phyloP scores from a whole-genome alignment of 164 flowering plant species.

The Taxillus chinensis region DNA sequence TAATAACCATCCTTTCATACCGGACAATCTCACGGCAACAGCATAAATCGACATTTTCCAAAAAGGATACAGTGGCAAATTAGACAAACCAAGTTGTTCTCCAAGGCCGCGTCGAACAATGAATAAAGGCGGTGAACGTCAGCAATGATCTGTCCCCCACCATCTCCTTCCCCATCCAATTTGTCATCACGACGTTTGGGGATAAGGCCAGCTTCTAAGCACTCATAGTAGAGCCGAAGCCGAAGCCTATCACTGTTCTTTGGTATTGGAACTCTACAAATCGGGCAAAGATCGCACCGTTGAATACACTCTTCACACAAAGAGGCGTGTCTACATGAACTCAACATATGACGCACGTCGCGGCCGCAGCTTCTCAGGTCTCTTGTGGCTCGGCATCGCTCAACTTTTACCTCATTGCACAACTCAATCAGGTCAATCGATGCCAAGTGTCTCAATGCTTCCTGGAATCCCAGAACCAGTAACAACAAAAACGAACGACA shows the following conservation, averaged over 20 bases:
- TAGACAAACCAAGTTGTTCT: slow-evolving; percentile 78
- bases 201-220: slow-evolving; percentile 82
- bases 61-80: slow-evolving; percentile 96
- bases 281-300: slow-evolving; percentile 83
- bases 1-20: too few species aligned
- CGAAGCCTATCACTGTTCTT: slow-evolving; percentile 34
- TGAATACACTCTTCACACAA: slow-evolving; percentile 87
- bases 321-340: slow-evolving; percentile 85
- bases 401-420: slow-evolving; percentile 87
- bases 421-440: slow-evolving; percentile 75
- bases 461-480: slow-evolving; percentile 31
- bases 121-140: slow-evolving; percentile 81
- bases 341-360: slow-evolving; percentile 51
- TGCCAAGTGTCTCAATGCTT: slow-evolving; percentile 70
- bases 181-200: slow-evolving; percentile 54
- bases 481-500: neutral
- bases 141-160: slow-evolving; percentile 34
- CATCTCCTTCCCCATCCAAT: slow-evolving; percentile 51
- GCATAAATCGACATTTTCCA: too few species aligned
- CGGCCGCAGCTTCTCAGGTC: slow-evolving; percentile 95
- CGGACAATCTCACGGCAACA: too few species aligned
- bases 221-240: slow-evolving; percentile 75
- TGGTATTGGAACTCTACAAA: slow-evolving; percentile 65
- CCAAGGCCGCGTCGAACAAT: slow-evolving; percentile 82
- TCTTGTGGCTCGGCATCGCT: slow-evolving; percentile 82